Conservation (phyloP, 108 stramenopile species). For the Nannochloropsis oceanica region DNA sequence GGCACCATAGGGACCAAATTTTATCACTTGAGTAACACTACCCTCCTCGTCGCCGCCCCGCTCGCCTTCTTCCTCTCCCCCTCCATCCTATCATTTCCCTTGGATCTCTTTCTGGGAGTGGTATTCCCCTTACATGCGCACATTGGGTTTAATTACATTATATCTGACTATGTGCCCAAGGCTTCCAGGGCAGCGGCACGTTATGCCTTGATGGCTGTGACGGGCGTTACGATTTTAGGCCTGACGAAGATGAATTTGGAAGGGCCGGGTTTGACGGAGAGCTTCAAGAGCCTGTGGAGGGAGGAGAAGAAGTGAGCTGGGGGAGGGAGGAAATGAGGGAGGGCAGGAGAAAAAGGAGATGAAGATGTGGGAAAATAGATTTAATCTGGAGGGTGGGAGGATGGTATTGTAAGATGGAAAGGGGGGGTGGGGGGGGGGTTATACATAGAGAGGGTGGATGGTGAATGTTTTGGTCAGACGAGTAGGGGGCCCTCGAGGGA, state of each 20-base stretch:
- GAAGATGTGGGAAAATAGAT: not conserved
- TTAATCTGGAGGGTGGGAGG: not conserved
- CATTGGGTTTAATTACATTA: constrained; percentile 75
- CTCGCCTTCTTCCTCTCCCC: constrained; percentile 11
- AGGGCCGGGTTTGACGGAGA: constrained; percentile 23
- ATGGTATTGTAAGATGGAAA: not conserved
- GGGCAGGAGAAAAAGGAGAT: not conserved
- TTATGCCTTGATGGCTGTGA: constrained; percentile 24
- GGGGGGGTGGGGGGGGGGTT: not conserved
- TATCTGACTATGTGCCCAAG: constrained; percentile 83
- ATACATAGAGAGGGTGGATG: not conserved
- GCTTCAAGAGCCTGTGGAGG: constrained; percentile 23
- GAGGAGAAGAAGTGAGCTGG: not conserved
- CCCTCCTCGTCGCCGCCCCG: constrained; percentile 8
- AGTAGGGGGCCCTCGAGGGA: too few species aligned
- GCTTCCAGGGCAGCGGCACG: constrained; percentile 53
- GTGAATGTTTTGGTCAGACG: not conserved
- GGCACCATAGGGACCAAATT: not conserved
- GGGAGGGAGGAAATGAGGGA: not conserved
- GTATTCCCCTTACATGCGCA: constrained; percentile 60
- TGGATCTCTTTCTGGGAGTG: constrained; percentile 54
- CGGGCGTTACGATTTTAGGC: constrained; percentile 7
- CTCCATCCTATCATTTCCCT: constrained; percentile 40
- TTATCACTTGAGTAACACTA: constrained; percentile 11
- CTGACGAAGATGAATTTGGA: constrained; percentile 15